Conservation (phyloP, 306 rosid genomes). For the Fragaria ananassa region DNA sequence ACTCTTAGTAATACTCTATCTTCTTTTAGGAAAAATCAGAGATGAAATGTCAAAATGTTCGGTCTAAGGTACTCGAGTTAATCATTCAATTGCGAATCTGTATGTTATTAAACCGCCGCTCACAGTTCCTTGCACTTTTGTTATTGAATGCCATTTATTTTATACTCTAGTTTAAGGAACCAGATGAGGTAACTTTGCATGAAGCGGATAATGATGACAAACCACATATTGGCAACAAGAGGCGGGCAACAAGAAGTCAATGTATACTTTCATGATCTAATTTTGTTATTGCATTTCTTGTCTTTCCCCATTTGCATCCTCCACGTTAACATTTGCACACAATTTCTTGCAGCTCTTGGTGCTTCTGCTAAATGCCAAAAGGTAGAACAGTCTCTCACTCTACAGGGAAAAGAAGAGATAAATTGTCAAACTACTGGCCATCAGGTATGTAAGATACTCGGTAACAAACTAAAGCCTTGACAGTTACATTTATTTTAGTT, state of each 20-base stretch:
- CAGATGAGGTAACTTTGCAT: slow-evolving; percentile 28
- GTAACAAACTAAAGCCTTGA: slow-evolving; percentile 3
- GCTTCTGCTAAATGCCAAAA: slow-evolving; percentile 1
- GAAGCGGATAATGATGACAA: slow-evolving; percentile 32
- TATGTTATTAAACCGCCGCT: slow-evolving; percentile 6
- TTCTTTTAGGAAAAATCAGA: slow-evolving; percentile 49
- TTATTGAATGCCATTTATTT: slow-evolving; percentile 19
- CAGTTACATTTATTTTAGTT: slow-evolving; percentile 7
- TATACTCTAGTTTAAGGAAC: slow-evolving; percentile 43
- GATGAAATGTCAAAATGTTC: slow-evolving; percentile 27
- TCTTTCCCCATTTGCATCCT: not conserved
- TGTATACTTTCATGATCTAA: slow-evolving; percentile 41
- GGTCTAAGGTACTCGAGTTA: slow-evolving; percentile 36
- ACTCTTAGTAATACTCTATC: not conserved
- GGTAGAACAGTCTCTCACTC: not conserved
- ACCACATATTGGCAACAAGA: slow-evolving; percentile 31
- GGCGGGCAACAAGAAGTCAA: slow-evolving; percentile 52
- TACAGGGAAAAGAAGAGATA: slow-evolving; percentile 49
- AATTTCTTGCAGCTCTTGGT: not conserved
- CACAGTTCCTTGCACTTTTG: slow-evolving; percentile 9
- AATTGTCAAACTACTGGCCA: slow-evolving; percentile 25
- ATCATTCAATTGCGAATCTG: not conserved
- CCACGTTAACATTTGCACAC: not conserved
- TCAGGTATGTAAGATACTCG: slow-evolving; percentile 35
- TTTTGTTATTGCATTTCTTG: not conserved